Conservation (phyloP, 2,329 filamentous ascomycete species). For the Diaporthe vexans region DNA sequence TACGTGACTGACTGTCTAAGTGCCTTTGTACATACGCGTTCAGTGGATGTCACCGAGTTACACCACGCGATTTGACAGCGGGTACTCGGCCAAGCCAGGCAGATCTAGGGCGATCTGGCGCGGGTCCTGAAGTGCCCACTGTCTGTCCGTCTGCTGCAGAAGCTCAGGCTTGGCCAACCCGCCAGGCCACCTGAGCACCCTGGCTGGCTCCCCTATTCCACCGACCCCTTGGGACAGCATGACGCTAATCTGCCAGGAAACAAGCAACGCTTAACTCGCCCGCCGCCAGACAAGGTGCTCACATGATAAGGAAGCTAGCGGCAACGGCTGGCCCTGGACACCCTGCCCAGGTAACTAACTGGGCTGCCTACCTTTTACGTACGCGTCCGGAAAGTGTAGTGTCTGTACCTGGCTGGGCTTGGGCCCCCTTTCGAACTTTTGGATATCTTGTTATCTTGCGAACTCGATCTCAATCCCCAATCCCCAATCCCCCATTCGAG, state of each 20-base stretch:
- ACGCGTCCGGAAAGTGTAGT: not conserved
- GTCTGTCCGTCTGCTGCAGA: not conserved
- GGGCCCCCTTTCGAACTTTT: slow-evolving; percentile 38
- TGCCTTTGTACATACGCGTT: slow-evolving; percentile 25
- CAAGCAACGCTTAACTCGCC: not conserved
- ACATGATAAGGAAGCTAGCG: not conserved
- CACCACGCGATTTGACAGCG: slow-evolving; percentile 13
- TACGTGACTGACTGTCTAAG: slow-evolving; percentile 6
- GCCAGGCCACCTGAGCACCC: slow-evolving; percentile 6
- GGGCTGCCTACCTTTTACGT: too few species aligned
- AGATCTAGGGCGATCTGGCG: slow-evolving; percentile 13
- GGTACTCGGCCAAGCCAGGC: not conserved
- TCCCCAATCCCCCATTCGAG: not conserved
- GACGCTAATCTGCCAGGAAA: slow-evolving; percentile 6
- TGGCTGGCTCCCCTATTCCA: slow-evolving; percentile 24
- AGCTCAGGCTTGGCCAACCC: slow-evolving; percentile 21
- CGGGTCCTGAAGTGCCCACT: not conserved
- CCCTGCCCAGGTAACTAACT: not conserved
- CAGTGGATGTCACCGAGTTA: not conserved
- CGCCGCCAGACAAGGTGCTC: not conserved
- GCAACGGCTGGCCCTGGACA: slow-evolving; percentile 11
- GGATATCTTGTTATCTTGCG: slow-evolving; percentile 15
- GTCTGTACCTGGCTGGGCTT: slow-evolving; percentile 16
- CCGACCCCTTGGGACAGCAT: slow-evolving; percentile 8
- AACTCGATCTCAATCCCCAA: slow-evolving; percentile 15